Evolutionary conservation across 352 stramenopile species (phyloP), one percentile per base, ranked within the genome.

Genomic region (Pilasporangium apinafurcum): DNA sequence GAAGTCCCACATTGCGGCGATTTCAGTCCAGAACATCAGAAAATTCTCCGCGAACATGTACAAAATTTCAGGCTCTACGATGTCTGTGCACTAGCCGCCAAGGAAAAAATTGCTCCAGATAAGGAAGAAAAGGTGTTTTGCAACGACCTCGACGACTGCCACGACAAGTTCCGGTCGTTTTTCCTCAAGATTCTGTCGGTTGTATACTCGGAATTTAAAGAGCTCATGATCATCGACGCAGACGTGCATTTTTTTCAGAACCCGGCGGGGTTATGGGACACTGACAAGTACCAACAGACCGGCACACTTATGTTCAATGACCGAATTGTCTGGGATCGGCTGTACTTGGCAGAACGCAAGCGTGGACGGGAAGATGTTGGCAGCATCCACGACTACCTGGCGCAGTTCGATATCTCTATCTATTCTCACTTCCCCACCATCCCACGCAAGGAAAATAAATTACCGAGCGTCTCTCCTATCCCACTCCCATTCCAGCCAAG

Each of bases 151-250:
- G 37, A 56, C 7, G 32, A 62, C 18, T 90, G 77, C 42, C 59
- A 76, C 24, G 48, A 53, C 40, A 53, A 47, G 8, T 87, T 71
- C 52, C 66, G 77, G 4, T 63, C 51, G 30, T 90, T 86, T 36
- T 52, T 59, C 31, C 73, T 90, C 48, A 87, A 87, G 65, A 44
- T 86, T 37, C 36, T 90, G 27, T 52, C 62, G 13, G 41, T 90
- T 2, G 21, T 88, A 6, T 74, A 81, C 43, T 89, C 79, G 12
- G 59, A 53, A 6, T 88, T 92, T 31, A 47, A 73, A 27, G 66
- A 92, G 35, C 45, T 89, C 28, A 86, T 89, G 79, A 44, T 89
- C 18, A 39, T 89, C 21, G 79, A 92, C 60, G 77, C 77, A 22
- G 79, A 92, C 48, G 64, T 64, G 9, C 42, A 86, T 26, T 69